These are phyloP conservation scores for Globisporangium radiosum DNA, from an alignment of 352 stramenopile genomes.

Conservation along the genomic window DNA sequence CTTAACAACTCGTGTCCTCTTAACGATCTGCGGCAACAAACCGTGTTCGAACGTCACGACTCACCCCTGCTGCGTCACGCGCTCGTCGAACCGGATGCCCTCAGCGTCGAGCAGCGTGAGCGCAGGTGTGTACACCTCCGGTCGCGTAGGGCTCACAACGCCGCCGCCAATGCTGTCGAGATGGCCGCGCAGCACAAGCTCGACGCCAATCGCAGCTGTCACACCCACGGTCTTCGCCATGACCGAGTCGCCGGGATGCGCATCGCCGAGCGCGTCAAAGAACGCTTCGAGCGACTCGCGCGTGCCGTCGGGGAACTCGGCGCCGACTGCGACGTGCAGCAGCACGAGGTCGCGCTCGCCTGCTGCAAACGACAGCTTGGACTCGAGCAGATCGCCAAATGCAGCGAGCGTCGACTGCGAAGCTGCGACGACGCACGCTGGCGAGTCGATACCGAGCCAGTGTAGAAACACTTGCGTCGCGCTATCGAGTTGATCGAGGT, in stretches of 20 bases:
- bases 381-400: slow-evolving; percentile 47
- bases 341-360: slow-evolving; percentile 77
- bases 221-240: slow-evolving; percentile 87
- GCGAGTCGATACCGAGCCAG: slow-evolving; percentile 26
- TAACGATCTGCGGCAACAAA: no score
- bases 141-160: slow-evolving; percentile 43
- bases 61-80: neutral
- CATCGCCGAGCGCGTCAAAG: slow-evolving; percentile 50
- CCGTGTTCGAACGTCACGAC: neutral
- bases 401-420: slow-evolving; percentile 27
- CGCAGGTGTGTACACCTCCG: slow-evolving; percentile 51
- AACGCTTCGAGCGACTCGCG: slow-evolving; percentile 41
- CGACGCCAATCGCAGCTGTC: slow-evolving; percentile 67
- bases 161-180: slow-evolving; percentile 28
- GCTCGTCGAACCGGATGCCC: slow-evolving; percentile 40
- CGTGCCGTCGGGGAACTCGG: slow-evolving; percentile 29
- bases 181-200: slow-evolving; percentile 57
- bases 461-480: slow-evolving; percentile 25
- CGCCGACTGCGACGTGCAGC: slow-evolving; percentile 42
- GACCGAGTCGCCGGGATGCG: slow-evolving; percentile 35
- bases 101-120: slow-evolving; percentile 30
- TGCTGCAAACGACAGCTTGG: slow-evolving; percentile 45
- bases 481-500: slow-evolving; percentile 10
- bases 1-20: no score
- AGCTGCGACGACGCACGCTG: slow-evolving; percentile 9